phyloP scores from a whole-genome alignment of 192 early-diverging fungal species.

The Entophlyctis luteolus region DNA sequence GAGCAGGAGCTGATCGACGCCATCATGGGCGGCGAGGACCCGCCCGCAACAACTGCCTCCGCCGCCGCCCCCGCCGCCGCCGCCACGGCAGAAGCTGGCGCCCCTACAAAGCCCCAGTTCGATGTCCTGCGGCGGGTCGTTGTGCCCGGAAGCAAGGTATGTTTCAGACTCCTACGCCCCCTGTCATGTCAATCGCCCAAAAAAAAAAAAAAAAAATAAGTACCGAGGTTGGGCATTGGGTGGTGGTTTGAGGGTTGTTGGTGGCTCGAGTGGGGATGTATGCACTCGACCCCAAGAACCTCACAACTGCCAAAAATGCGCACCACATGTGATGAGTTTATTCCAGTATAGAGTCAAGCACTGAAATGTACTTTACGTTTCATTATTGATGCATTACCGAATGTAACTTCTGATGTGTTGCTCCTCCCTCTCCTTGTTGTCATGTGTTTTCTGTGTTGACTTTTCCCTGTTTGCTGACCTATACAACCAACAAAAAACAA shows the following conservation, averaged over 20 bases:
- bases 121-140: slow-evolving; percentile 15
- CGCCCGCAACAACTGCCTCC: too few relatives aligned
- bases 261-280: too few relatives aligned
- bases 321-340: slow-evolving; percentile 25
- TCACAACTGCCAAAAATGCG: background rate
- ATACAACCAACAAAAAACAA: too few relatives aligned
- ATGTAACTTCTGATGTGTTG: slow-evolving; percentile 21
- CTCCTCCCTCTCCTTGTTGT: background rate
- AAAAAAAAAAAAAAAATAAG: too few relatives aligned
- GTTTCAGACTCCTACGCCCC: slow-evolving; percentile 2
- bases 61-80: too few relatives aligned
- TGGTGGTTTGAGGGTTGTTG: too few relatives aligned
- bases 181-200: background rate
- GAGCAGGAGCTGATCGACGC: slow-evolving; percentile 21
- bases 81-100: too few relatives aligned
- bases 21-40: slow-evolving; percentile 8
- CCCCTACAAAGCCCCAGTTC: slow-evolving; percentile 1
- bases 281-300: background rate
- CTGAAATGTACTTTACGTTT: slow-evolving; percentile 27
- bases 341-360: slow-evolving; percentile 47
- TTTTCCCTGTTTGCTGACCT: background rate
- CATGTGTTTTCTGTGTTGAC: background rate
- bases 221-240: too few relatives aligned
- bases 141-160: background rate
- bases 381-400: slow-evolving; percentile 14